Conservation (phyloP, 176 grass and related monocot genomes). For the Tillandsia leiboldiana region DNA sequence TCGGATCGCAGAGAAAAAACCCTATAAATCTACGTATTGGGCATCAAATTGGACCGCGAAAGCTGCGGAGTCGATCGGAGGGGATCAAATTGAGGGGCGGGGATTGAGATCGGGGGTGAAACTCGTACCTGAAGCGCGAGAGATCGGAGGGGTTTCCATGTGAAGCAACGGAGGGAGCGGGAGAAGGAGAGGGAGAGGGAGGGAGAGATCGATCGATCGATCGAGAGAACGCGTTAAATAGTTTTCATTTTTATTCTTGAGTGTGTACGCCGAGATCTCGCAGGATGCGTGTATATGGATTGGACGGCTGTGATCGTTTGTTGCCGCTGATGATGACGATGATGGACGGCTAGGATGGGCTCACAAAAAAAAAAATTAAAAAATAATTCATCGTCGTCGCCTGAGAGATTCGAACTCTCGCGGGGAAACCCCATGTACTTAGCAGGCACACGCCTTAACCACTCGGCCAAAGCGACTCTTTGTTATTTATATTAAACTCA, state of each 20-base stretch:
- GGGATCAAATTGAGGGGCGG: not conserved
- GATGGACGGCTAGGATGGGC: not conserved
- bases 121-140: not conserved
- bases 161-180: not conserved
- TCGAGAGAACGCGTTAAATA: not conserved
- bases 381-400: constrained; percentile 11
- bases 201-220: not conserved
- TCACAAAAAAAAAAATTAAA: not conserved
- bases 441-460: constrained; percentile 99
- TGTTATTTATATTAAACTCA: not conserved
- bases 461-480: constrained; percentile 89
- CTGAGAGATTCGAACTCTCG: constrained; percentile 92
- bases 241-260: not conserved
- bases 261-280: not conserved
- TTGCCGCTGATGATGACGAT: too few species aligned
- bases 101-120: not conserved
- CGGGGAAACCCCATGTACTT: constrained; percentile 96
- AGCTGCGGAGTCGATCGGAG: not conserved
- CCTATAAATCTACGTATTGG: not conserved
- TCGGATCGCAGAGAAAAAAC: not conserved
- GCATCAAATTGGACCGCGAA: not conserved
- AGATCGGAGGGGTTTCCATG: not conserved
- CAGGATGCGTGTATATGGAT: not conserved
- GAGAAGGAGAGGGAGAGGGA: not conserved
- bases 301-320: not conserved